These are phyloP conservation scores for Podosphaera fusca DNA, from an alignment of 2,329 filamentous ascomycete genomes.

Conservation along the genomic window DNA sequence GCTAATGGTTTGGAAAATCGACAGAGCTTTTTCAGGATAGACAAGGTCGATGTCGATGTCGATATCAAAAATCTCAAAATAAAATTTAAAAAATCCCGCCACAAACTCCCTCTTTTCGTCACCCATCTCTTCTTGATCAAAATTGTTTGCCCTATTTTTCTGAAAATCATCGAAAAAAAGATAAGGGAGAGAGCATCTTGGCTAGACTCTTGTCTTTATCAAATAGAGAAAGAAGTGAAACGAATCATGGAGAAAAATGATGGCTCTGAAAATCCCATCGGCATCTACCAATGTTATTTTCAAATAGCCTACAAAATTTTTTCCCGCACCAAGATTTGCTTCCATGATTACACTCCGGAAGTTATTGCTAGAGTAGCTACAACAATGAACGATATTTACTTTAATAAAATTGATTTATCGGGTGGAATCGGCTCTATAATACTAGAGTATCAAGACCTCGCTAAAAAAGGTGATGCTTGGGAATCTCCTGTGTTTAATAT, in stretches of 20 bases:
- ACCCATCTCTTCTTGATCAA: conserved; percentile 76
- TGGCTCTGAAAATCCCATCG: conserved; percentile 50
- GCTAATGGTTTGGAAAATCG: conserved; percentile 53
- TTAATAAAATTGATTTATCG: conserved; percentile 68
- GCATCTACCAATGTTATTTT: conserved; percentile 72
- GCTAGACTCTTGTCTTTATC: conserved; percentile 47
- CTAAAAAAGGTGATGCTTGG: conserved; percentile 77
- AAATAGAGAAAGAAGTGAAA: conserved; percentile 66
- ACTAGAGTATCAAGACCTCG: conserved; percentile 76
- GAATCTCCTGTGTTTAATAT: conserved; percentile 85
- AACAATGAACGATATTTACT: conserved; percentile 75
- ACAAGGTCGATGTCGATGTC: conserved; percentile 49
- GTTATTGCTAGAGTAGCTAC: conserved; percentile 65
- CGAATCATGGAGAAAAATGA: conserved; percentile 39
- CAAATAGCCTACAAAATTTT: conserved; percentile 51
- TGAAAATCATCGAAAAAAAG: conserved; percentile 73
- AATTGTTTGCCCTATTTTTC: conserved; percentile 59
- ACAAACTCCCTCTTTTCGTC: conserved; percentile 71
- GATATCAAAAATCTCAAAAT: conserved; percentile 63
- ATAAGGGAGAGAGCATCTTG: conserved; percentile 65
- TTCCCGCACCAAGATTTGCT: conserved; percentile 57
- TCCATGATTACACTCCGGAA: conserved; percentile 33
- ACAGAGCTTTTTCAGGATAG: conserved; percentile 82
- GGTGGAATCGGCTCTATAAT: conserved; percentile 83
- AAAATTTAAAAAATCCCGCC: conserved; percentile 82